Conservation (phyloP, 371 early-diverging fungal genomes). For the Rhizopus stolonifer region DNA sequence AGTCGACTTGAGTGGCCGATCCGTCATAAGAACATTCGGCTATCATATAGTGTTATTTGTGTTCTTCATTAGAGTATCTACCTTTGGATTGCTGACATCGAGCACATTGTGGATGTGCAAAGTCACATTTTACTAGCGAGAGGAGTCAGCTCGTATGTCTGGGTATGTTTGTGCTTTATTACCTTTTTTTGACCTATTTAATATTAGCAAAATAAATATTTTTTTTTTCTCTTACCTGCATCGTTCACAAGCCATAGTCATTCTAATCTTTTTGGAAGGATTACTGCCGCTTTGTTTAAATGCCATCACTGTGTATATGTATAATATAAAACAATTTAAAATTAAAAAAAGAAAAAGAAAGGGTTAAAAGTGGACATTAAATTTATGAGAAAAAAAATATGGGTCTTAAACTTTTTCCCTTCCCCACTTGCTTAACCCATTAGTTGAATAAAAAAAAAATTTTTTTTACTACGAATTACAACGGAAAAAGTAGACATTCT, state of each 20-base stretch:
- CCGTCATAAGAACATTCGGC: conserved; percentile 49
- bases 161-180: conserved; percentile 3
- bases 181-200: conserved; percentile 46
- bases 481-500: too few relatives aligned
- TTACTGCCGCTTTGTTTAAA: background rate
- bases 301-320: too few relatives aligned
- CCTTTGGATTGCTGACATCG: conserved; percentile 46
- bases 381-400: too few relatives aligned
- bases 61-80: conserved; percentile 3
- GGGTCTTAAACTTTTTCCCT: too few relatives aligned
- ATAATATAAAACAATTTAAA: too few relatives aligned
- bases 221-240: conserved; percentile 36
- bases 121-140: conserved; percentile 53
- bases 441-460: too few relatives aligned
- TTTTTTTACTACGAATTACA: too few relatives aligned
- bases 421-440: too few relatives aligned
- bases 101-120: conserved; percentile 46
- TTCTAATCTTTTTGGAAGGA: conserved; percentile 46
- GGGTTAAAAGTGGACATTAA: background rate
- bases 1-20: conserved; percentile 47
- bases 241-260: conserved; percentile 57
- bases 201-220: background rate
- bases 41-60: background rate
- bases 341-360: too few relatives aligned
- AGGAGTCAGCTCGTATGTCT: too few relatives aligned